A percentile compares a stretch with the other conserved stretches of the same genome.
phyloP scores from a whole-genome alignment of 148 eudicot species.

The Spergularia marina region DNA sequence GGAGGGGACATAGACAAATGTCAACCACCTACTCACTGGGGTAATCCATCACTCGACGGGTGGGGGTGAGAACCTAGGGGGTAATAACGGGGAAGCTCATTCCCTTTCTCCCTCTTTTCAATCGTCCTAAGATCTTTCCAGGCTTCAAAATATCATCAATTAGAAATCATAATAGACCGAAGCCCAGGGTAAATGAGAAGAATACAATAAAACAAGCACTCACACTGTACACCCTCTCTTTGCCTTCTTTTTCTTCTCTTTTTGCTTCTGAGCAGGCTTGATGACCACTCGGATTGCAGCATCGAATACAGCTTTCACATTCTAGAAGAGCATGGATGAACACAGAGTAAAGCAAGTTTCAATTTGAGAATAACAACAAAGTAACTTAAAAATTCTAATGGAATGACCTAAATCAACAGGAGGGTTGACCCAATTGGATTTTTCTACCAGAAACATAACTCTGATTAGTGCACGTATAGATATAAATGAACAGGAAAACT shows the following conservation, averaged over 20 bases:
- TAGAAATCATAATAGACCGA: background rate
- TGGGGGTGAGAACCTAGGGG: too few species aligned
- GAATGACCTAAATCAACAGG: background rate
- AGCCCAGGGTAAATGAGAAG: background rate
- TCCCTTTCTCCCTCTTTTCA: too few species aligned
- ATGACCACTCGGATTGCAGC: conserved; percentile 93
- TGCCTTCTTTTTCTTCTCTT: conserved; percentile 83
- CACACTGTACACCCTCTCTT: conserved; percentile 63
- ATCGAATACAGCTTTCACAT: conserved; percentile 97
- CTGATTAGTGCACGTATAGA: background rate
- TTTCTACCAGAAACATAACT: background rate
- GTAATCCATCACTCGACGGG: too few species aligned
- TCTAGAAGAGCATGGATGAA: conserved; percentile 39
- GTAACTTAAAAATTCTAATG: background rate
- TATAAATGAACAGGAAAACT: background rate
- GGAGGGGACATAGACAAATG: too few species aligned
- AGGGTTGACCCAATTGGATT: background rate
- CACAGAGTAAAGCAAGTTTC: background rate
- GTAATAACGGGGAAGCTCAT: too few species aligned
- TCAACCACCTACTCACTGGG: too few species aligned
- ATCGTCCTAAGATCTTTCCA: background rate
- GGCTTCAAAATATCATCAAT: background rate
- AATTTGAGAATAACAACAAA: background rate
- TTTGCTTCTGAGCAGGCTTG: conserved; percentile 84
- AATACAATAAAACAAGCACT: conserved; percentile 29